A percentile compares a stretch with the other conserved stretches of the same genome.
These are phyloP conservation scores for Puccinia horiana DNA, from an alignment of 1,284 basidiomycete species.

Conservation along the genomic window DNA sequence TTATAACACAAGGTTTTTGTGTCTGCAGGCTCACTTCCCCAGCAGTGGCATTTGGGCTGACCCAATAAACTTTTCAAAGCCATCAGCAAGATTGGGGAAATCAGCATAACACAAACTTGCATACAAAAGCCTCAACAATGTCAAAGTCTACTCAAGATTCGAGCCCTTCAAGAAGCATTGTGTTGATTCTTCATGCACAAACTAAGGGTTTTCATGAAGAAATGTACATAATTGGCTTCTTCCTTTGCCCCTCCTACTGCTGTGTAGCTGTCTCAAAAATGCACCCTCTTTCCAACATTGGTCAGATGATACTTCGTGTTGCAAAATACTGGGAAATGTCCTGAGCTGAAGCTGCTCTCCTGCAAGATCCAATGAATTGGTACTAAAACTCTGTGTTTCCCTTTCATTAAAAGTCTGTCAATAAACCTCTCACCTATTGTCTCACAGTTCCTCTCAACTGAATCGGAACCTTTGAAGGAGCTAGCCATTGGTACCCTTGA, in stretches of 20 bases:
- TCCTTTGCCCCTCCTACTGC: background rate
- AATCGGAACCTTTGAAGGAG: background rate
- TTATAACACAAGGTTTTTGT: too few relatives aligned
- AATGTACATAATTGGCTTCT: conserved; percentile 23
- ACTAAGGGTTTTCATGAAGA: background rate
- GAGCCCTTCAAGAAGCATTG: conserved; percentile 17
- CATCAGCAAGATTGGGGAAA: too few relatives aligned
- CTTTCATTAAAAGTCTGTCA: background rate
- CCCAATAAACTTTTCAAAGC: too few relatives aligned
- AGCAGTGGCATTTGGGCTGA: too few relatives aligned
- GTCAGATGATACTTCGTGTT: background rate
- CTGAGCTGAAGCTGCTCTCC: background rate
- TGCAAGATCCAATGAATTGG: background rate
- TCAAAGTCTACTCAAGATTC: background rate
- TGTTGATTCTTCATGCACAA: background rate
- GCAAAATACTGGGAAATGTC: background rate
- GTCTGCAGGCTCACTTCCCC: too few relatives aligned
- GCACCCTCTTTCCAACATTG: background rate
- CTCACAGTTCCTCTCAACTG: background rate
- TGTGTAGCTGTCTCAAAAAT: background rate
- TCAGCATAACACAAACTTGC: too few relatives aligned
- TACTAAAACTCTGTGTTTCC: background rate
- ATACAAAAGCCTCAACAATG: background rate
- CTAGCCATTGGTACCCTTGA: conserved; percentile 1
- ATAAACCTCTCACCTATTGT: background rate